Percentiles rank a stretch among this genome's conserved stretches.
phyloP scores from a whole-genome alignment of 78 protist genomes.

The Diacronema lutheri region DNA sequence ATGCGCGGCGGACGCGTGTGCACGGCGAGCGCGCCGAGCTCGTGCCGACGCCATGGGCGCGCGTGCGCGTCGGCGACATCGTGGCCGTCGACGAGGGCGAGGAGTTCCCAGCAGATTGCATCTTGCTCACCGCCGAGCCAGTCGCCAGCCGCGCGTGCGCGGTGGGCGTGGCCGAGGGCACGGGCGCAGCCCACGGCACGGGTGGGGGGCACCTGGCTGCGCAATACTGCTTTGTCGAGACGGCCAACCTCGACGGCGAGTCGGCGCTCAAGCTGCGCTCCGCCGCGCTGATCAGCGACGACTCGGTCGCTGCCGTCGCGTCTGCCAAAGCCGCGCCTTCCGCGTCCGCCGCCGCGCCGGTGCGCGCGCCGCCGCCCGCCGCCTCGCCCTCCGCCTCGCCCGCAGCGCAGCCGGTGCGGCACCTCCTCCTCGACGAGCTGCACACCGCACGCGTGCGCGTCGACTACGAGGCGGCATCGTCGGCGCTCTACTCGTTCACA shows the following conservation, averaged over 20 bases:
- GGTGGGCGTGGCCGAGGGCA: too few species aligned
- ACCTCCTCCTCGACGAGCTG: background rate
- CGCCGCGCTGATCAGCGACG: background rate
- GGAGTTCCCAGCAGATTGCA: background rate
- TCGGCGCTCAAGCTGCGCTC: constrained; percentile 27
- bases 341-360: background rate
- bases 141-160: background rate
- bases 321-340: background rate
- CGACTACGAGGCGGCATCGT: background rate
- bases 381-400: too few species aligned
- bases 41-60: background rate
- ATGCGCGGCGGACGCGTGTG: background rate
- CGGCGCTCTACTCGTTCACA: background rate
- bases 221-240: constrained; percentile 20
- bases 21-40: background rate
- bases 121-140: background rate
- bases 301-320: too few species aligned
- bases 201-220: too few species aligned
- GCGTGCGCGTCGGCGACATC: background rate
- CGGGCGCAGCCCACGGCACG: too few species aligned
- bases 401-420: too few species aligned
- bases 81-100: background rate
- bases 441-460: background rate
- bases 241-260: constrained; percentile 53
- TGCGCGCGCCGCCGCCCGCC: background rate